Evolutionary conservation across 768 basidiomycete genomes (phyloP).

Genomic region (Pulveroboletus sp.): DNA sequence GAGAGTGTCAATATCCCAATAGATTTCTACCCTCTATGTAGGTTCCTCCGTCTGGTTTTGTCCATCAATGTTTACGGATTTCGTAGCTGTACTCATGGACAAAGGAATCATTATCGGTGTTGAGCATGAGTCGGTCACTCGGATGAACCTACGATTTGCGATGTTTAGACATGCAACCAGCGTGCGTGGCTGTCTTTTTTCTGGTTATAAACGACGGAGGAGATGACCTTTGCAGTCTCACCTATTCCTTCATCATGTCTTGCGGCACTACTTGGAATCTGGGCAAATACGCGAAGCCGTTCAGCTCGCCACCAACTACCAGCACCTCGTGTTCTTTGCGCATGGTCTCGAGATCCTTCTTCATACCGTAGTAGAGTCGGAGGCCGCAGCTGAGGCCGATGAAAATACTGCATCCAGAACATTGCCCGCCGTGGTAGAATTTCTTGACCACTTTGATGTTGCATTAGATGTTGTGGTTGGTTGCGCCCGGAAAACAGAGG

Average conservation of each 20-base stretch:
- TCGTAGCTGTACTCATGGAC: slow-evolving; percentile 91
- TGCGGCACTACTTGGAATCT: slow-evolving; percentile 74
- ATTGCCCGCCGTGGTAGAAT: slow-evolving; percentile 72
- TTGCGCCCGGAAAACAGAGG: slow-evolving; percentile 94
- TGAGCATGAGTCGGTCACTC: slow-evolving; percentile 78
- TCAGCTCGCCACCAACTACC: slow-evolving; percentile 79
- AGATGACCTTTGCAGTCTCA: slow-evolving; percentile 58
- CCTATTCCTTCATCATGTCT: slow-evolving; percentile 88
- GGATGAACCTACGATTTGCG: slow-evolving; percentile 76
- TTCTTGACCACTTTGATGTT: slow-evolving; percentile 91
- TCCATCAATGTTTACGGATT: slow-evolving; percentile 1
- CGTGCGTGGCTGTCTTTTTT: slow-evolving; percentile 41
- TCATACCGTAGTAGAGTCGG: slow-evolving; percentile 88
- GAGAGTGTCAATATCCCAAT: slow-evolving; percentile 91
- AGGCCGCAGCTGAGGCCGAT: slow-evolving; percentile 40
- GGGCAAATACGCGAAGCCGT: slow-evolving; percentile 70
- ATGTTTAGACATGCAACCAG: slow-evolving; percentile 91
- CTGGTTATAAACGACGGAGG: slow-evolving; percentile 1
- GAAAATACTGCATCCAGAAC: slow-evolving; percentile 33
- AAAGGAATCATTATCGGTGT: slow-evolving; percentile 98
- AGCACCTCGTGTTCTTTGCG: slow-evolving; percentile 84
- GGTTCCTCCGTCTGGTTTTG: slow-evolving; percentile 18
- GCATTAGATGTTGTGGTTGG: slow-evolving; percentile 91
- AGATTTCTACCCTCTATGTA: slow-evolving; percentile 95
- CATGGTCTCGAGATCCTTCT: slow-evolving; percentile 93